phyloP scores from a whole-genome alignment of 495 filamentous ascomycete species.

The Jackrogersella minutella region DNA sequence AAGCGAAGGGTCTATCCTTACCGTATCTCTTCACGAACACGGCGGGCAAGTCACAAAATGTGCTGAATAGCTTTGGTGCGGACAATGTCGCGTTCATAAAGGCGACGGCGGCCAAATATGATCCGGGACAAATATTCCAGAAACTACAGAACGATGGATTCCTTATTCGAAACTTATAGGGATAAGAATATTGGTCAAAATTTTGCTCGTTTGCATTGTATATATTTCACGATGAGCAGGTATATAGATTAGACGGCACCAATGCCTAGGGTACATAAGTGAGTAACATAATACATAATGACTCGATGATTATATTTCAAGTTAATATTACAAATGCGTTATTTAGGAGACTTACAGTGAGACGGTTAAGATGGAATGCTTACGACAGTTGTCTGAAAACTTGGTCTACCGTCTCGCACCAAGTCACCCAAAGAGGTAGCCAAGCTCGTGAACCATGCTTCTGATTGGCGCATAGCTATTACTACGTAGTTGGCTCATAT shows the following conservation, averaged over 20 bases:
- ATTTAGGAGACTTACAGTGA: not conserved
- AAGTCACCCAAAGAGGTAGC: slow-evolving; percentile 6
- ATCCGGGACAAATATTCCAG: slow-evolving; percentile 53
- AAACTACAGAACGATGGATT: slow-evolving; percentile 53
- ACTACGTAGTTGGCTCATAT: slow-evolving; percentile 2
- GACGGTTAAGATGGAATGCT: no score
- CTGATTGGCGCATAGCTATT: no score
- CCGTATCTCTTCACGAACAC: slow-evolving; percentile 68
- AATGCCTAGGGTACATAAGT: not conserved
- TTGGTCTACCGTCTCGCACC: slow-evolving; percentile 8
- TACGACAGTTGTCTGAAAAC: no score
- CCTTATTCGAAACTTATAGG: slow-evolving; percentile 29
- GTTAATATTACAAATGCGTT: not conserved
- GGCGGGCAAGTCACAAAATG: slow-evolving; percentile 51
- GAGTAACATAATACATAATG: not conserved
- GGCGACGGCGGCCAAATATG: slow-evolving; percentile 52
- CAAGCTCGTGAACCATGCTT: no score
- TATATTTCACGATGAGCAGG: not conserved
- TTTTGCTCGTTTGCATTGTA: not conserved
- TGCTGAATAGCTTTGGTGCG: slow-evolving; percentile 55
- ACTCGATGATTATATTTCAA: not conserved
- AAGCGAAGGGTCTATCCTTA: slow-evolving; percentile 51
- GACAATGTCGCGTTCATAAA: slow-evolving; percentile 47
- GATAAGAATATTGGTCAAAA: not conserved
- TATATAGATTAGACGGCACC: slow-evolving; percentile 12